Percentiles rank a stretch among this genome's conserved stretches.
Conservation (phyloP, 2,329 filamentous ascomycete genomes). For the Dactylonectria estremocensis region DNA sequence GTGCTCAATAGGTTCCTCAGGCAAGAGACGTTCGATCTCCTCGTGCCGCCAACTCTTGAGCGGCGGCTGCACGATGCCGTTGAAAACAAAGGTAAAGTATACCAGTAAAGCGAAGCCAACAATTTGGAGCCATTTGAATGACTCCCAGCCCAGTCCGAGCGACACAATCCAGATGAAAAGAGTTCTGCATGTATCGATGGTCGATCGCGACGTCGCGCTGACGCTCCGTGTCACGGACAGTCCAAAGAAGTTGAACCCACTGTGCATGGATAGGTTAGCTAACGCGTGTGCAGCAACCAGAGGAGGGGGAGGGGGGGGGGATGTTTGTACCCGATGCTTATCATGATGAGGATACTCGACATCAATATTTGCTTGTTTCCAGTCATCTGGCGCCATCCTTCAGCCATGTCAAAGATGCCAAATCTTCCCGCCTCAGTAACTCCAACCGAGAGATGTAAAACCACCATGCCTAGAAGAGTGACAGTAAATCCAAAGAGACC, state of each 20-base stretch:
- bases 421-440: slow-evolving; percentile 79
- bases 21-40: slow-evolving; percentile 77
- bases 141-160: slow-evolving; percentile 94
- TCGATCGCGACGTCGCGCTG: slow-evolving; percentile 92
- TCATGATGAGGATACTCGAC: slow-evolving; percentile 92
- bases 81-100: slow-evolving; percentile 97
- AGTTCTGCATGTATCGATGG: slow-evolving; percentile 97
- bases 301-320: not conserved
- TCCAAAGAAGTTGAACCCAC: slow-evolving; percentile 99
- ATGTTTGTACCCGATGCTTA: slow-evolving; percentile 86
- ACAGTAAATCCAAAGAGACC: slow-evolving; percentile 90
- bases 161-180: slow-evolving; percentile 99
- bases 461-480: slow-evolving; percentile 83
- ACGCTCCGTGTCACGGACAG: slow-evolving; percentile 91
- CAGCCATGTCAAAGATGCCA: slow-evolving; percentile 91
- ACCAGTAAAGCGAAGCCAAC: slow-evolving; percentile 90
- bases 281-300: not conserved
- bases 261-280: slow-evolving; percentile 55
- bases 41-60: slow-evolving; percentile 75
- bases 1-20: slow-evolving; percentile 89
- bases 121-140: slow-evolving; percentile 97
- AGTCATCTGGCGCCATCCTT: slow-evolving; percentile 87
- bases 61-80: slow-evolving; percentile 90
- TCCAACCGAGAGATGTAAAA: slow-evolving; percentile 85
- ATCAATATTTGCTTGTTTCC: slow-evolving; percentile 79